A percentile compares a stretch with the other conserved stretches of the same genome.
phyloP scores from a whole-genome alignment of 805 yeast species.

The Citeromyces nyonsensis region DNA sequence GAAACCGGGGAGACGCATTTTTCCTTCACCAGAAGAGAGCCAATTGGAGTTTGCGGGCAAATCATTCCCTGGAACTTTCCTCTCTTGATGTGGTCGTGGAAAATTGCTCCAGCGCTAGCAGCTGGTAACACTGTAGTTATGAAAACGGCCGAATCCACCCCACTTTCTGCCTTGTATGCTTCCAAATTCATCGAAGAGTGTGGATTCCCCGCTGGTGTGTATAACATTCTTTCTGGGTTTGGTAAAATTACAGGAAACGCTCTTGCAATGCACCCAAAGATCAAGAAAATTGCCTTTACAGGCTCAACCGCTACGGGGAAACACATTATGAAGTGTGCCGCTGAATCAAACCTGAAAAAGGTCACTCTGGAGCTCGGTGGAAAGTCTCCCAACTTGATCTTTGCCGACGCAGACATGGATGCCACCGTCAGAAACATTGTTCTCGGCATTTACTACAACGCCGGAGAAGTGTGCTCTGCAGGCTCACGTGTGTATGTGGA shows the following conservation, averaged over 20 bases:
- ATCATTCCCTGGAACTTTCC: conserved; percentile 68
- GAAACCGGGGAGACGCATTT: conserved; percentile 42
- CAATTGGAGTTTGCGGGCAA: conserved; percentile 58
- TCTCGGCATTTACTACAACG: conserved; percentile 78
- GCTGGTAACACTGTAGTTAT: conserved; percentile 50
- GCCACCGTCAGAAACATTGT: conserved; percentile 63
- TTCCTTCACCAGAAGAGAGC: conserved; percentile 50
- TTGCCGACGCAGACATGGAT: conserved; percentile 71
- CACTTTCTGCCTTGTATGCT: conserved; percentile 43
- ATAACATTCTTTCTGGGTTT: conserved; percentile 46
- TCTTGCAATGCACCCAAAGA: conserved; percentile 37
- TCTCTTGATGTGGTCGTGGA: conserved; percentile 53
- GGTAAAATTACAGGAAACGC: conserved; percentile 48
- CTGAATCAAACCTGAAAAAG: conserved; percentile 71
- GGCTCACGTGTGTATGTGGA: conserved; percentile 87
- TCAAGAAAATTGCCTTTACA: conserved; percentile 52
- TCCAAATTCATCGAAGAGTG: conserved; percentile 38
- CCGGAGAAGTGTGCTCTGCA: conserved; percentile 94
- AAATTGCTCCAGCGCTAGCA: conserved; percentile 52
- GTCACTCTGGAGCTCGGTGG: conserved; percentile 94
- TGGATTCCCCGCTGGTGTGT: conserved; percentile 49
- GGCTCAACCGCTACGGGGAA: conserved; percentile 67
- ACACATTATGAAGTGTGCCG: conserved; percentile 65
- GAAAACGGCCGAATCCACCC: conserved; percentile 53
- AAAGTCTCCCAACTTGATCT: conserved; percentile 83